These are phyloP conservation scores for Leccinum variabile DNA, from an alignment of 1,284 basidiomycete species.

Conservation along the genomic window DNA sequence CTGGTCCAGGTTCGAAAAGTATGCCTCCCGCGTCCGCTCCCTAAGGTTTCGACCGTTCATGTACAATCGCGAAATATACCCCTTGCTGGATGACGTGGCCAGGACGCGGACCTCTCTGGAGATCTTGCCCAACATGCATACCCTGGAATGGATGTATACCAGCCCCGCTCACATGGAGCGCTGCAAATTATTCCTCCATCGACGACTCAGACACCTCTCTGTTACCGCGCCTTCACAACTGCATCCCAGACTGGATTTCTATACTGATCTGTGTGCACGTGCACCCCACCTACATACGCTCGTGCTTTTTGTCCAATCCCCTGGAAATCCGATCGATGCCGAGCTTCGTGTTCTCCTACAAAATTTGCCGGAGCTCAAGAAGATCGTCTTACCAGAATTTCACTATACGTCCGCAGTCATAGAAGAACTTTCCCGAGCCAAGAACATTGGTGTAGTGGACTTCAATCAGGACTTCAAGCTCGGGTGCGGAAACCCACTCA, in stretches of 20 bases:
- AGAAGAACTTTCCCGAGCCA: conserved; percentile 46
- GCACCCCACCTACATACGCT: conserved; percentile 51
- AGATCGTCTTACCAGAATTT: conserved; percentile 52
- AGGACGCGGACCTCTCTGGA: conserved; percentile 50
- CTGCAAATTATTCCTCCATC: conserved; percentile 48
- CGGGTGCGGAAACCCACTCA: conserved; percentile 43
- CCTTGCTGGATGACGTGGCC: conserved; percentile 53
- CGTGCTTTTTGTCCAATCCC: conserved; percentile 40
- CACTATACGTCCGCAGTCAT: conserved; percentile 47
- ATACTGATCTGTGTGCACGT: conserved; percentile 50
- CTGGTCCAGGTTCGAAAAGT: conserved; percentile 57
- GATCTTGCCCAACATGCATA: conserved; percentile 55
- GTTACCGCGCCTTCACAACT: conserved; percentile 20
- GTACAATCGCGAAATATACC: conserved; percentile 15
- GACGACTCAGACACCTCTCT: conserved; percentile 38
- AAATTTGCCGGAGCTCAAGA: conserved; percentile 46
- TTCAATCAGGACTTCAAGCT: conserved; percentile 48
- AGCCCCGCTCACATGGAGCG: conserved; percentile 31
- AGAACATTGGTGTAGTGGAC: conserved; percentile 47
- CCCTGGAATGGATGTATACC: conserved; percentile 42
- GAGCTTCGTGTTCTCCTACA: conserved; percentile 42
- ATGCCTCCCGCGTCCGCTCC: conserved; percentile 53
- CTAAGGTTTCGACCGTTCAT: conserved; percentile 28
- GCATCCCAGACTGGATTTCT: conserved; percentile 35
- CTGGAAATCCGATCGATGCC: conserved; percentile 39